These are phyloP conservation scores for Umbelopsis vinacea DNA, from an alignment of 192 early-diverging fungal genomes.

Conservation along the genomic window DNA sequence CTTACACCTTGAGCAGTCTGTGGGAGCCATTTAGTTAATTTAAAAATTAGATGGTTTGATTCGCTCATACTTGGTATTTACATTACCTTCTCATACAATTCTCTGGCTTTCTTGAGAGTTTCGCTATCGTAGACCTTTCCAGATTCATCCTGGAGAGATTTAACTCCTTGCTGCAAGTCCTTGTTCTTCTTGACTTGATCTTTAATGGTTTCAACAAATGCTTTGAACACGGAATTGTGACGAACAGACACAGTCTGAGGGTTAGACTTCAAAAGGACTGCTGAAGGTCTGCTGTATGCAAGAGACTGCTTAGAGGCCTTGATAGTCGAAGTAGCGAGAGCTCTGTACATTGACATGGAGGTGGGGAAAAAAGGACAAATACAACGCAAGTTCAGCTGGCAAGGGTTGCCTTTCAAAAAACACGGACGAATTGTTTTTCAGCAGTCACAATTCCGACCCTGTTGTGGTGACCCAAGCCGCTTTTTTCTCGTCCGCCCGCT, in stretches of 20 bases:
- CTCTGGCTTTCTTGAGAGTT: constrained; percentile 85
- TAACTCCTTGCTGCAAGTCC: constrained; percentile 90
- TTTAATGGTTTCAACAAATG: constrained; percentile 89
- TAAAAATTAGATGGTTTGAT: too few relatives aligned
- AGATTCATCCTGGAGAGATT: constrained; percentile 84
- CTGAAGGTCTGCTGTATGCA: not conserved
- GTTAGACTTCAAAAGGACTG: not conserved
- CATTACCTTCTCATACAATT: constrained; percentile 64
- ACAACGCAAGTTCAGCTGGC: not conserved
- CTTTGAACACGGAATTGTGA: constrained; percentile 61
- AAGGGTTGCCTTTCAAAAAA: constrained; percentile 11
- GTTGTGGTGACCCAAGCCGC: constrained; percentile 10
- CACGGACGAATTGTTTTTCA: not conserved
- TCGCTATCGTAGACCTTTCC: constrained; percentile 86
- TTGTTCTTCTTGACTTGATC: constrained; percentile 94
- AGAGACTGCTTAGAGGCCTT: constrained; percentile 8
- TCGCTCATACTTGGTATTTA: constrained; percentile 22
- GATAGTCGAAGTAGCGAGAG: constrained; percentile 15
- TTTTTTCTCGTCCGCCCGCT: constrained; percentile 10
- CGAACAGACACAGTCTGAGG: constrained; percentile 22
- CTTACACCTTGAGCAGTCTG: constrained; percentile 39
- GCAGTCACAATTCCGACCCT: constrained; percentile 2
- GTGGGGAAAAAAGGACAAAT: not conserved
- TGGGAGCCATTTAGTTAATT: not conserved
- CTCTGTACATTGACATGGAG: constrained; percentile 10